These are phyloP conservation scores for Hypomontagnella submonticulosa DNA, from an alignment of 495 filamentous ascomycete species.

Conservation along the genomic window DNA sequence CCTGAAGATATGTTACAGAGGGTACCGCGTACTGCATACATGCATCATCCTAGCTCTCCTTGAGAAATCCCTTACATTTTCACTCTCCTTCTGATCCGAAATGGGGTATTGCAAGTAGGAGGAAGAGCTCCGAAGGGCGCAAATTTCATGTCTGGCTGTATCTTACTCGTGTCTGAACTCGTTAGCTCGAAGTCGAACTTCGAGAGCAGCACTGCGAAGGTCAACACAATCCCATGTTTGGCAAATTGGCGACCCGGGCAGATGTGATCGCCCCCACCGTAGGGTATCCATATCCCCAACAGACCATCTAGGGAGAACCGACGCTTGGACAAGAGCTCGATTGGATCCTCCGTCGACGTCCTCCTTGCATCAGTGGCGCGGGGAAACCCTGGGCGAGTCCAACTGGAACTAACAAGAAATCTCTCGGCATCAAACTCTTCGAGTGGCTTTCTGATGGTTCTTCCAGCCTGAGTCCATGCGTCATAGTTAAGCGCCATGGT, in stretches of 20 bases:
- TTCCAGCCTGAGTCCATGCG: background rate
- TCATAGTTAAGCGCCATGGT: background rate
- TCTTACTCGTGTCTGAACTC: background rate
- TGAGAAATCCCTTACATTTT: background rate
- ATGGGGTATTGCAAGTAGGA: background rate
- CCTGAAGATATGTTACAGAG: too few relatives aligned
- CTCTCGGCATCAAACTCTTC: background rate
- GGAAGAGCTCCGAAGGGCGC: background rate
- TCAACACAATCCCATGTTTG: background rate
- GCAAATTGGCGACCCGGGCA: background rate
- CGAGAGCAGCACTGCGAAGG: background rate
- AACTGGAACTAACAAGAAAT: background rate
- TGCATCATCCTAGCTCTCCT: too few relatives aligned
- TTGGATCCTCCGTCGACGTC: background rate
- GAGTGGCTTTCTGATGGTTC: background rate
- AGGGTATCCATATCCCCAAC: slow-evolving; percentile 1
- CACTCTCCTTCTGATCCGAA: background rate
- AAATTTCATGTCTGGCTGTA: background rate
- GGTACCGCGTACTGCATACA: too few relatives aligned
- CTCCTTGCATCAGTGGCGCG: background rate
- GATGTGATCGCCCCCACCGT: background rate
- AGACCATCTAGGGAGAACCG: background rate
- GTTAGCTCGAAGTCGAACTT: background rate
- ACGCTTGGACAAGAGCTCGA: background rate
- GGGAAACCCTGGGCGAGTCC: background rate